Evolutionary conservation across 345 rosid genomes (phyloP).

Genomic region (Brassica carinata): DNA sequence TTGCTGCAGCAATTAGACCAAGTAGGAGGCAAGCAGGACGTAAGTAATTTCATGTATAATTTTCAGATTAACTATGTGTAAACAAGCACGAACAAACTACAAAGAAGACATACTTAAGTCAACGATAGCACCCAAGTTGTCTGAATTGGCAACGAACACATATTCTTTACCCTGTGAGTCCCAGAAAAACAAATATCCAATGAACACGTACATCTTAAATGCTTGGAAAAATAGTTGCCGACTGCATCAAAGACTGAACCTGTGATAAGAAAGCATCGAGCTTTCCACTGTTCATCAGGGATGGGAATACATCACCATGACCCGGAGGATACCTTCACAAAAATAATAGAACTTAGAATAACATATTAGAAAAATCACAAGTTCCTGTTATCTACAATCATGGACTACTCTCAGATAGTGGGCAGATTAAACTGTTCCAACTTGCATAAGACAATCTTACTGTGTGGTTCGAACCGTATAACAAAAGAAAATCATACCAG

Average conservation of each 20-base stretch:
- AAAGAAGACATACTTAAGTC: conserved; percentile 78
- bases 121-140: conserved; percentile 91
- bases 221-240: background rate
- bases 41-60: conserved; percentile 8
- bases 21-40: conserved; percentile 37
- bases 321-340: conserved; percentile 96
- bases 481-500: conserved; percentile 58
- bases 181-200: conserved; percentile 2
- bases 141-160: conserved; percentile 91
- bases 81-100: conserved; percentile 14
- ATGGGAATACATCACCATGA: conserved; percentile 93
- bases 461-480: background rate
- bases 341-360: background rate
- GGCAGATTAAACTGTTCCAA: no score
- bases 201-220: background rate
- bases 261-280: conserved; percentile 78
- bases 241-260: conserved; percentile 46
- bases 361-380: background rate
- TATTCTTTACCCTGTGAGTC: conserved; percentile 83
- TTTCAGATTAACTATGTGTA: background rate
- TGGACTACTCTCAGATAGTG: conserved; percentile 16
- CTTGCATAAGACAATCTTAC: background rate
- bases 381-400: conserved; percentile 9
- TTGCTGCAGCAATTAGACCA: conserved; percentile 59
- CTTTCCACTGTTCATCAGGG: conserved; percentile 88